Evolutionary conservation across 352 stramenopile species (phyloP), one percentile per base, ranked within the genome.

Genomic region (Phytophthora tubulina): DNA sequence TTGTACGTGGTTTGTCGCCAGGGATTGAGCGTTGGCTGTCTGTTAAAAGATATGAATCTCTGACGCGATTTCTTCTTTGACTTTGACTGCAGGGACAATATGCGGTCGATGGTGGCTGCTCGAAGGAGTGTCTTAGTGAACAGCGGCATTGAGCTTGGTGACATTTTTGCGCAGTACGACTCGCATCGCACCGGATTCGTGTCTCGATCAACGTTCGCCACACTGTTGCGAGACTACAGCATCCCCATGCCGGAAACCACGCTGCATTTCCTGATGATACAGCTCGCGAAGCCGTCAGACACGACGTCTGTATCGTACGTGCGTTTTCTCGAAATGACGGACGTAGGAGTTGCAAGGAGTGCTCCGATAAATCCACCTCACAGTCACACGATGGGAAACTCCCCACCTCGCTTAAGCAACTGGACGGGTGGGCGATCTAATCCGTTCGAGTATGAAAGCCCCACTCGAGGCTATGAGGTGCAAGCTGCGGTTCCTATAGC

Each of bases 311-410:
- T 92, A 21, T 88, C 76, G 17, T 92, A 92, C 53, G 63, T 69
- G 41, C 76, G 79, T 27, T 89, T 92, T 55, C 52, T 92, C n/a
- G 82, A 89, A 17, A 70, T 88, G 45, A 75, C 81, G 2, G 78
- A 81, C 35, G 52, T 73, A n/a, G 52, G 64, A 21, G 54, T 58
- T 53, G 48, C 66, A n/a, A 70, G 61, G 36, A 59, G 52, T 41
- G 48, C 46, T 44, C 65, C 69, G 52, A 41, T 42, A 30, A 73
- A 62, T 49, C 39, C 62, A 42, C 45, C 63, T 39, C 58, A 64
- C 32, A 46, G 31, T 39, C 51, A 39, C 36, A 11, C 30, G 6
- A 31, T 67, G 62, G 67, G 55, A 11, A 69, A 50, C 38, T 70
- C 46, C 3, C 39, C 61, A 2, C 17, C 51, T 64, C 60, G 27